Evolutionary conservation across 2,329 filamentous ascomycete species (phyloP).

Genomic region (Exophiala sp.): DNA sequence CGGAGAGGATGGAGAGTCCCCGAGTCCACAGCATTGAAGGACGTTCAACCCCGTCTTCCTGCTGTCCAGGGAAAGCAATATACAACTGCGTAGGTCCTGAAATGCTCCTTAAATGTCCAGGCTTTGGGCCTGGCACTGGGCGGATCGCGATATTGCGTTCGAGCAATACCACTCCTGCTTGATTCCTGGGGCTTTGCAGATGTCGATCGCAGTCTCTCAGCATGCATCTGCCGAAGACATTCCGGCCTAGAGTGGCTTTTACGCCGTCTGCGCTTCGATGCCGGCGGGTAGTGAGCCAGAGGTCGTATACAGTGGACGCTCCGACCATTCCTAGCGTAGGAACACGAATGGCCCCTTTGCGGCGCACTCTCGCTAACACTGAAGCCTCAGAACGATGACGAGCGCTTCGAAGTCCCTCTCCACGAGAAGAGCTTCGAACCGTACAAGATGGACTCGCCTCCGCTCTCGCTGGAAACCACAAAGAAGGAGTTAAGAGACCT

Average conservation of each 20-base stretch:
- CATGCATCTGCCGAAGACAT: not conserved
- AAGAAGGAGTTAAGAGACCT: slow-evolving; percentile 99
- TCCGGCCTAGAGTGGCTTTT: not conserved
- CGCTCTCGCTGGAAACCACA: slow-evolving; percentile 87
- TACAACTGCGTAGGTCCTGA: too few species aligned
- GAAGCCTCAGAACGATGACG: slow-evolving; percentile 73
- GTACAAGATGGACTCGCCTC: slow-evolving; percentile 94
- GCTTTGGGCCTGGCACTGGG: too few species aligned
- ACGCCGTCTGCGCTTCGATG: not conserved
- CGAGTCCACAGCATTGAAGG: too few species aligned
- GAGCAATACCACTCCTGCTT: too few species aligned
- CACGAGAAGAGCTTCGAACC: slow-evolving; percentile 99
- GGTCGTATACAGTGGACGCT: not conserved
- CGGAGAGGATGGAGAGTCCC: too few species aligned
- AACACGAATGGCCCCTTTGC: too few species aligned
- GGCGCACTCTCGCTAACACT: too few species aligned
- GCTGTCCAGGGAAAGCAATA: too few species aligned
- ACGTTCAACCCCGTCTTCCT: too few species aligned
- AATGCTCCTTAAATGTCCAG: too few species aligned
- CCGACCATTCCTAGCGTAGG: not conserved
- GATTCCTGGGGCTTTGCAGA: too few species aligned
- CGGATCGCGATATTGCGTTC: too few species aligned
- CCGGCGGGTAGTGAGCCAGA: not conserved
- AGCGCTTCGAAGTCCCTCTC: slow-evolving; percentile 86
- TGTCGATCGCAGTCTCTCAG: not conserved